Conservation (phyloP, 2,329 filamentous ascomycete genomes). For the Plenodomus biglobosus region DNA sequence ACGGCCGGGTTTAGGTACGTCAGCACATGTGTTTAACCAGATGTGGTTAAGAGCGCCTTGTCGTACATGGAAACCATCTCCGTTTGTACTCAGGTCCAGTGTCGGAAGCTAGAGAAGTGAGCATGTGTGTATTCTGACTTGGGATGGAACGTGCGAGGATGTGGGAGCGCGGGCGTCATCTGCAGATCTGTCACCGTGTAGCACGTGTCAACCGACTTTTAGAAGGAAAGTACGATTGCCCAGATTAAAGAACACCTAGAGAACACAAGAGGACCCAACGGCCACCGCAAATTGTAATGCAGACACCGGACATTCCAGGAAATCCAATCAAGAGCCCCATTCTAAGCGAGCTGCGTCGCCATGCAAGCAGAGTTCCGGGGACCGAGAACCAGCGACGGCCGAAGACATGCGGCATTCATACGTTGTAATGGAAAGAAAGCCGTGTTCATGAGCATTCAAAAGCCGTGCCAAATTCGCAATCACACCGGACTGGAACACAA, state of each 20-base stretch:
- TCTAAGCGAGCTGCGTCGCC: slow-evolving; percentile 27
- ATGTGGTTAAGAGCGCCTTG: background rate
- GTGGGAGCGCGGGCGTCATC: background rate
- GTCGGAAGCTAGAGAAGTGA: background rate
- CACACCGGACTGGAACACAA: slow-evolving; percentile 25
- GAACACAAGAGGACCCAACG: slow-evolving; percentile 23
- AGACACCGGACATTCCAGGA: slow-evolving; percentile 27
- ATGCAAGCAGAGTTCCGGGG: slow-evolving; percentile 28
- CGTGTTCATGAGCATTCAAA: slow-evolving; percentile 37
- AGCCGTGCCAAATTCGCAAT: slow-evolving; percentile 21
- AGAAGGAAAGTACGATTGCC: slow-evolving; percentile 25
- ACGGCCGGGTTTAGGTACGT: slow-evolving; percentile 5
- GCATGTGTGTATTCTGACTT: background rate
- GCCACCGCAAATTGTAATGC: slow-evolving; percentile 35
- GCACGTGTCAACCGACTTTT: background rate
- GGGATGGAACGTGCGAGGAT: background rate
- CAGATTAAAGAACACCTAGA: slow-evolving; percentile 31
- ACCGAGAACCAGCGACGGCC: slow-evolving; percentile 23
- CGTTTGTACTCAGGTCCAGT: background rate
- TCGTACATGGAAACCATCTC: background rate
- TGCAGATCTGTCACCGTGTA: background rate
- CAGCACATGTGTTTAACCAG: slow-evolving; percentile 8
- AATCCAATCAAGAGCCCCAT: slow-evolving; percentile 35
- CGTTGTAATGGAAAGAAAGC: slow-evolving; percentile 22
- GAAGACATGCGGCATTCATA: slow-evolving; percentile 20